Conservation (phyloP, 768 basidiomycete genomes). For the Boletus fagicola region DNA sequence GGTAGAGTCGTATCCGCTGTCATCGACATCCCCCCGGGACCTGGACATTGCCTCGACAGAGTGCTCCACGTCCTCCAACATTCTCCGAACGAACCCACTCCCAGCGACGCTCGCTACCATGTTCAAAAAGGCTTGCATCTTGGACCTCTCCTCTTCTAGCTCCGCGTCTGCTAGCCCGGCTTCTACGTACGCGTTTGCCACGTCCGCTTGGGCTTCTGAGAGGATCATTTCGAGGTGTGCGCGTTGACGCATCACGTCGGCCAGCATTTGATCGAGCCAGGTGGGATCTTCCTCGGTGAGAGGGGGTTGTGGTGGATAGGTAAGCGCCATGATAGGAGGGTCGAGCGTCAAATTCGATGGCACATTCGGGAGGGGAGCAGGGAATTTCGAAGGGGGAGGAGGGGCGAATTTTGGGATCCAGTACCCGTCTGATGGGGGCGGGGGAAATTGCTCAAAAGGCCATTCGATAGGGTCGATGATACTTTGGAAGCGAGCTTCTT, state of each 20-base stretch:
- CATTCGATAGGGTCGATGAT: constrained; percentile 13
- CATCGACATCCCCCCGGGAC: constrained; percentile 1
- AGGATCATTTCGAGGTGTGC: constrained; percentile 19
- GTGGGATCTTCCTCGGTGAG: constrained; percentile 25
- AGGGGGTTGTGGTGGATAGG: constrained; percentile 29
- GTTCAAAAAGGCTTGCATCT: constrained; percentile 28
- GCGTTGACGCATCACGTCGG: constrained; percentile 28
- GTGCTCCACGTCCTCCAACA: constrained; percentile 20
- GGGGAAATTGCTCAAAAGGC: constrained; percentile 31
- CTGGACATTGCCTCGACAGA: constrained; percentile 17
- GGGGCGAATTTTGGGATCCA: constrained; percentile 26
- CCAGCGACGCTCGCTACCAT: constrained; percentile 27
- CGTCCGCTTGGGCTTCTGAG: constrained; percentile 17
- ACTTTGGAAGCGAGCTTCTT: not conserved
- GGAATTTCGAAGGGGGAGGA: constrained; percentile 19
- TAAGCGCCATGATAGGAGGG: constrained; percentile 30
- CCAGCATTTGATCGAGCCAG: constrained; percentile 29
- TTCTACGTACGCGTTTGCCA: constrained; percentile 25
- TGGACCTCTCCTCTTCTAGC: constrained; percentile 20
- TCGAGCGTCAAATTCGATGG: constrained; percentile 11
- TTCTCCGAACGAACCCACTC: constrained; percentile 26
- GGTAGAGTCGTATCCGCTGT: not conserved
- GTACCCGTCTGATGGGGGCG: constrained; percentile 26
- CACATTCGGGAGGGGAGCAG: constrained; percentile 1
- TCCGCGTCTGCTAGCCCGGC: constrained; percentile 29